Evolutionary conservation across 139 green algal species (phyloP), one percentile per base, ranked within the genome.

Genomic region (Astrephomene gubernaculifera): DNA sequence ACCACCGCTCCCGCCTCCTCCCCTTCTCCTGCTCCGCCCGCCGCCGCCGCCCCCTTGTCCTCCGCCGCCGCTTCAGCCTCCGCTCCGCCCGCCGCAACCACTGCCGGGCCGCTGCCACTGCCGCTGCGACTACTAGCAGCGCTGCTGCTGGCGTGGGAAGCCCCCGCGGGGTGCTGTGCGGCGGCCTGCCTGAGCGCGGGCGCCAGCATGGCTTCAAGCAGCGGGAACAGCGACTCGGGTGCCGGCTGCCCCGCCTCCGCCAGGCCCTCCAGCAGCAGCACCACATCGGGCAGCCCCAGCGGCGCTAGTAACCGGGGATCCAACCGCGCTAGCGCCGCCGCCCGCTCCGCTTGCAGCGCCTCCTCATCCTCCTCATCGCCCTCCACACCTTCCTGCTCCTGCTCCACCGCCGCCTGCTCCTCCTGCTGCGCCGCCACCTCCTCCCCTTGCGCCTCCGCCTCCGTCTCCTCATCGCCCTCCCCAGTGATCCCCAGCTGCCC

Each of bases 261-360:
- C 25, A 81, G 53, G 4, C 52, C 52, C 25, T 17, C 12, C 53
- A 81, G 35, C 61, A 83, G 33, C 76, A 29, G 29, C 17, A 83
- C n/a, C 38, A 83, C 31, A 33, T 83, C 76, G 4, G 14, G 1
- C 76, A 82, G 53, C 24, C 54, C 36, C 74, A 82, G 29, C 25
- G 54, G 31, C 38, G 4, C 2, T 38, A 60, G 17, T 38, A 71
- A 17, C 36, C 27, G 54, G 36, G 54, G 27, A 31, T 65, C 45
- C 45, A 61, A 29, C 29, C 8, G 6, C 41, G n/a, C n/a, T n/a
- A n/a, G n/a, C n/a, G 57, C 57, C 57, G 17, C 17, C 57, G 57
- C 57, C 17, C 12, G 57, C 57, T n/a, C 2, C 2, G n/a, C 65
- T 36, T 72, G 14, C 65, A 49, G 12, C 35, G 5, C 9, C 65